Evolutionary conservation across 305 asterid species (phyloP), one percentile per base, ranked within the genome.

Genomic region (Solanum hybrid): DNA sequence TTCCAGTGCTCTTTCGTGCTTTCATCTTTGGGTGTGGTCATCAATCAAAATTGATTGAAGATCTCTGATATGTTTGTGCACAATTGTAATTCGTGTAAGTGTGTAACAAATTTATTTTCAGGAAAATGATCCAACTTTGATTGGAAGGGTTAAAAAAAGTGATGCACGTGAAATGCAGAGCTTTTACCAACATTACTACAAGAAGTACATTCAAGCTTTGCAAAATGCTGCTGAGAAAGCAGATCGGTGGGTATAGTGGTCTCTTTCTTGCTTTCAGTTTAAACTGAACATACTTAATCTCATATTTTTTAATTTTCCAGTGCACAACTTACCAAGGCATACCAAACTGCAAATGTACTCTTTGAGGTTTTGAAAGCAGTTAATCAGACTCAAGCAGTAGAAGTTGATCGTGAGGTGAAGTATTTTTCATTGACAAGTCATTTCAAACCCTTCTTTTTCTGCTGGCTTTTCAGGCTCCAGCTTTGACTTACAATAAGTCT

Each of bases 101-200:
- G 81, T 80, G 46, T 57, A 31, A 51, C 76, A 57, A 57, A 51
- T 92, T 84, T 82, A 36, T 36, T 51, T 93, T 90, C 96, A 97
- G 99, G 99, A 97, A 93, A 97, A 97, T 92, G 99, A 96, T 92
- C 99, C 99, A 82, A 97, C 99, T 88, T 92, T 97, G 90, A 94
- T 93, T 95, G 99, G 99, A 94, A 96, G 99, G 93, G 99, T 97
- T 31, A 97, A 97, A 94, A 97, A 97, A 93, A 97, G 99, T 85
- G 99, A 97, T 90, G 99, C 99, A 33, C 98, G 98, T 77, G 99
- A 97, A 94, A 97, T 97, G 99, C 99, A 97, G 95, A 97, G 99
- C 95, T 97, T 97, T 94, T 97, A 97, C 92, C 99, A 97, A 92
- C 99, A 95, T 94, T 97, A 97, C 94, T 97, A 97, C 95, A 97